Evolutionary conservation across 805 yeast genomes (phyloP), one percentile per base, ranked within the genome.

Genomic region (Starmera dryadoides): DNA sequence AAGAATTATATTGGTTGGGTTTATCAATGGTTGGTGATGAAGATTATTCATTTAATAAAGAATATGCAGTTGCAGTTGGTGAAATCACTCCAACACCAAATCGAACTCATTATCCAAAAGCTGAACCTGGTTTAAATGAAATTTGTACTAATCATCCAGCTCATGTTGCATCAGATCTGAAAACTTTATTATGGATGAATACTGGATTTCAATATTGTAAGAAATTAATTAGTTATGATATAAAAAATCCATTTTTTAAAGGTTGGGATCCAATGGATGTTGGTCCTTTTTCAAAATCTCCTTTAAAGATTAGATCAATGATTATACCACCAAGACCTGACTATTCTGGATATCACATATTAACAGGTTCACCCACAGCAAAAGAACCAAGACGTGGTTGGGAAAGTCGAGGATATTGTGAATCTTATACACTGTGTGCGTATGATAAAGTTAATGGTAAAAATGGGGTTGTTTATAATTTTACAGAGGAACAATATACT

Each of bases 71-170:
- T 7, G 44, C 60, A 5, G 44, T 62, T 14, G 66, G 66, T 6
- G 45, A 55, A 15, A 17, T 60, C 11, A 42, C 45, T 10, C 47
- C 39, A 67, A 61, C 11, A 11, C 9, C 20, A 2, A 4, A n/a
- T 2, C 35, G 30, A 15, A 39, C 47, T 2, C 45, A 44, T 36
- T 42, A 35, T 35, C 39, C 38, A 15, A 5, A 32, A 3, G 11
- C 18, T 1, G 19, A 23, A 2, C 16, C 33, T 30, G 22, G 34
- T 19, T 15, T 30, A 6, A 39, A 36, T 10, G 79, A 70, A 47
- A 48, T 72, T 20, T 75, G 81, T 49, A 64, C 77, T 1, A 73
- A 75, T 26, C 79, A 75, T 47, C 81, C 81, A 2, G 78, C 73
- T 2, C 81, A 75, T 51, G 53, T 75, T 15, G 53, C 58, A 30